phyloP scores from a whole-genome alignment of 345 rosid genomes.

The Iberis pinnata region DNA sequence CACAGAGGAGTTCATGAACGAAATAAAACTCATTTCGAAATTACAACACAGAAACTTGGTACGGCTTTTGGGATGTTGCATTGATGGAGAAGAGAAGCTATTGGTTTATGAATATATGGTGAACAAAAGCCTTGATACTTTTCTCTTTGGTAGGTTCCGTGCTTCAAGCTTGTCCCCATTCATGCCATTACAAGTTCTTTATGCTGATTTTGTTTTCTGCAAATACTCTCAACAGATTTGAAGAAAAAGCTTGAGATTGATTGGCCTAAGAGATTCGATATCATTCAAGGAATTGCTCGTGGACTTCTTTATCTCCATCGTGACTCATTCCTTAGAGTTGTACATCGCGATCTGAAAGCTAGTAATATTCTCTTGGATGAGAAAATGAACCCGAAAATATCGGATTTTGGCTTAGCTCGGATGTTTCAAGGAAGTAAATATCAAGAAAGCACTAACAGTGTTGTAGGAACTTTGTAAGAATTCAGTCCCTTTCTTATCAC shows the following conservation, averaged over 20 bases:
- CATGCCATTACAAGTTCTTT: neutral
- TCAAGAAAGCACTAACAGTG: constrained; percentile 25
- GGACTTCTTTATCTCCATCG: constrained; percentile 27
- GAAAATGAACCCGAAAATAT: constrained; percentile 28
- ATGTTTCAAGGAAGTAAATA: constrained; percentile 14
- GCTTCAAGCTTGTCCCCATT: too few species aligned
- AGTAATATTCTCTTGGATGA: constrained; percentile 32
- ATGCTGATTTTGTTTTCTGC: neutral
- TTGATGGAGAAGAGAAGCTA: constrained; percentile 37
- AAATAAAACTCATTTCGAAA: constrained; percentile 36
- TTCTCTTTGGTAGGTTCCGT: constrained; percentile 41
- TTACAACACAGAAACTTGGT: constrained; percentile 70
- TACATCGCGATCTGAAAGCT: too few species aligned
- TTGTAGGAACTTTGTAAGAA: constrained; percentile 33
- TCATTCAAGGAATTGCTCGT: constrained; percentile 31
- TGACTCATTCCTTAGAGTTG: constrained; percentile 25
- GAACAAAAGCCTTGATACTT: too few species aligned
- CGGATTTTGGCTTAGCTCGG: constrained; percentile 31
- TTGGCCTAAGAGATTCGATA: constrained; percentile 24
- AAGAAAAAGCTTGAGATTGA: constrained; percentile 27
- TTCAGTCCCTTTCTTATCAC: too few species aligned
- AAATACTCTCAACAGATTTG: too few species aligned
- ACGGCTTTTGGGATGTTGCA: constrained; percentile 54
- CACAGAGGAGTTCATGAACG: constrained; percentile 41
- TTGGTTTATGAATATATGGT: too few species aligned